Conservation (phyloP, 225 moss, liverwort and hornwort genomes). For the Sphagnum tenellum region DNA sequence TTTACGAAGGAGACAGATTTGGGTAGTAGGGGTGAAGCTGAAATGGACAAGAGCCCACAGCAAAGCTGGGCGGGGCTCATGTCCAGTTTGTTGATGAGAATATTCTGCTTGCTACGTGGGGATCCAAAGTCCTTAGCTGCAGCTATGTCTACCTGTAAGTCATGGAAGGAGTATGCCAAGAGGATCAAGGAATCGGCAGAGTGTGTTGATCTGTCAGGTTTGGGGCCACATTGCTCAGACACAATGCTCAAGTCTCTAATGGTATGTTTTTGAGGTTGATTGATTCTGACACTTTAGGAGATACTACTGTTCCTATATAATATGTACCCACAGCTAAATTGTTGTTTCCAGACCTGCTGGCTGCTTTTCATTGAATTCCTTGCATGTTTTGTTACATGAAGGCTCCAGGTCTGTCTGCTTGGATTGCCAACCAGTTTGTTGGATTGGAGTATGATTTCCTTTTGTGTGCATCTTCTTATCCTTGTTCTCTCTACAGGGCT, state of each 20-base stretch:
- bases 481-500: conserved; percentile 33
- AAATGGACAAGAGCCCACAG: conserved; percentile 14
- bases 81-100: conserved; percentile 23
- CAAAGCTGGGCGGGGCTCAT: conserved; percentile 55
- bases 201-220: conserved; percentile 58
- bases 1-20: conserved; percentile 16
- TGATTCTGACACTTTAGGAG: no score
- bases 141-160: conserved; percentile 71
- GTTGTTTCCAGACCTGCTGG: no score
- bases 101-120: conserved; percentile 60
- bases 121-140: conserved; percentile 64
- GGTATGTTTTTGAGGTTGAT: conserved; percentile 33
- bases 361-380: no score
- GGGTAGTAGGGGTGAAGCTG: conserved; percentile 19
- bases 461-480: no score
- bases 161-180: conserved; percentile 63
- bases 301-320: no score
- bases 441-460: neutral
- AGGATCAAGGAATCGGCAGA: conserved; percentile 49
- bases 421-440: no score
- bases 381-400: no score
- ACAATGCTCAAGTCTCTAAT: conserved; percentile 57
- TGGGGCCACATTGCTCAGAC: conserved; percentile 50
- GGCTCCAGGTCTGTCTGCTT: no score
- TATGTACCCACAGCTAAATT: no score